phyloP scores from a whole-genome alignment of 345 rosid genomes.

The Reutealis trisperma region DNA sequence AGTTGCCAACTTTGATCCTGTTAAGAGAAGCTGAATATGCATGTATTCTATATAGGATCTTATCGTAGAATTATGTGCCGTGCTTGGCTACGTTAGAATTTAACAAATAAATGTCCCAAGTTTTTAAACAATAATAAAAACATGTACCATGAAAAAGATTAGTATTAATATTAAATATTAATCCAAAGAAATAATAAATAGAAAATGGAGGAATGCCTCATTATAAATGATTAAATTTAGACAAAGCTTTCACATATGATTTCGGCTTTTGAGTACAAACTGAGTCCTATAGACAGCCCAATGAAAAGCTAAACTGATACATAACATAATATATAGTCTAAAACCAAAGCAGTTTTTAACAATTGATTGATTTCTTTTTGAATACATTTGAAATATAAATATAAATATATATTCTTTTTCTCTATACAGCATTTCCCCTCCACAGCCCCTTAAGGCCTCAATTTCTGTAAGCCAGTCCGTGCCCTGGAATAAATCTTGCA shows the following conservation, averaged over 20 bases:
- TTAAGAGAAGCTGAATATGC: conserved; percentile 32
- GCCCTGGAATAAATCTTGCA: conserved; percentile 93
- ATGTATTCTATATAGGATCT: too few relatives aligned
- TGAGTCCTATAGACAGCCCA: conserved; percentile 29
- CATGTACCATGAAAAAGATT: too few relatives aligned
- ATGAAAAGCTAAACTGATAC: conserved; percentile 8
- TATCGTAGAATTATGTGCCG: too few relatives aligned
- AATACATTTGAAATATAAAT: conserved; percentile 16
- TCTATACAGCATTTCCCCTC: conserved; percentile 37
- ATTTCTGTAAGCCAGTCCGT: conserved; percentile 69
- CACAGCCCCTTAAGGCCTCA: conserved; percentile 25
- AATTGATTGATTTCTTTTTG: conserved; percentile 18
- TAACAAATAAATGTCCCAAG: too few relatives aligned
- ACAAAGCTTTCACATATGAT: conserved; percentile 19
- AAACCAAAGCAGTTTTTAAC: conserved; percentile 24
- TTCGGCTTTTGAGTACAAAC: background rate
- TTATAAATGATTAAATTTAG: conserved; percentile 17
- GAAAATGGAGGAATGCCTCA: conserved; percentile 37
- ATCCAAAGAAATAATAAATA: too few relatives aligned
- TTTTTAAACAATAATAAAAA: too few relatives aligned
- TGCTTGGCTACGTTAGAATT: too few relatives aligned
- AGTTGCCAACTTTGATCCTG: conserved; percentile 48
- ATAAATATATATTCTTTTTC: background rate
- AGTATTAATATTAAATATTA: too few relatives aligned
- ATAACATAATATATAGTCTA: conserved; percentile 7